Evolutionary conservation across 1,139 yeast genomes (phyloP).

Genomic region (Nakaseomyces nivariensis): DNA sequence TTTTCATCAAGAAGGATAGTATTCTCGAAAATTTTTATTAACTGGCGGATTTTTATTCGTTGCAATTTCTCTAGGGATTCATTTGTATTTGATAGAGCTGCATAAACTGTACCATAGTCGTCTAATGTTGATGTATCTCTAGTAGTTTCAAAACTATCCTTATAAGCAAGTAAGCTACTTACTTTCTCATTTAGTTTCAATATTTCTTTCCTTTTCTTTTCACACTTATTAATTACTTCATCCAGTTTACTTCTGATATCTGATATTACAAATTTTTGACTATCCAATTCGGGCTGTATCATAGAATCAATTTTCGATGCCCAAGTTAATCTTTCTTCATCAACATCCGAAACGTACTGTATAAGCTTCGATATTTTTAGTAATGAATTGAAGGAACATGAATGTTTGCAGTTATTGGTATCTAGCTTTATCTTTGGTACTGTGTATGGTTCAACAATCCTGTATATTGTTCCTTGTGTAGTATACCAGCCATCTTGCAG

Average conservation of each 20-base stretch:
- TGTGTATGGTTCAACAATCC: not conserved
- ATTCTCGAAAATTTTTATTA: slow-evolving; percentile 13
- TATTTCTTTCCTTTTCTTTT: not conserved
- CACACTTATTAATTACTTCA: not conserved
- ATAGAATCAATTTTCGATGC: slow-evolving; percentile 2
- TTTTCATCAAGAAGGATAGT: slow-evolving; percentile 10
- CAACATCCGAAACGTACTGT: slow-evolving; percentile 21
- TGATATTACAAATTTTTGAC: not conserved
- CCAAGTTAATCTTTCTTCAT: slow-evolving; percentile 12
- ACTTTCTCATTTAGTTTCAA: not conserved
- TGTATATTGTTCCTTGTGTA: slow-evolving; percentile 1
- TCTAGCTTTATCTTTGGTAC: slow-evolving; percentile 4
- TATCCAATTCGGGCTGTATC: not conserved
- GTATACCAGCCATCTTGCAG: slow-evolving; percentile 19
- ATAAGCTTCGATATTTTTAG: slow-evolving; percentile 22
- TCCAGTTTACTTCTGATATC: not conserved
- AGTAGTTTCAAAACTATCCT: not conserved
- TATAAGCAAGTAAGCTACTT: not conserved
- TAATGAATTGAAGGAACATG: slow-evolving; percentile 20
- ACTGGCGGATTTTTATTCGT: slow-evolving; percentile 14
- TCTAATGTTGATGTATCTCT: slow-evolving; percentile 9
- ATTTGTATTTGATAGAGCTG: slow-evolving; percentile 16
- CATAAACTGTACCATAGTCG: slow-evolving; percentile 22
- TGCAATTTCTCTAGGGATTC: slow-evolving; percentile 13
- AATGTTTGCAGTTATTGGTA: slow-evolving; percentile 6